These are phyloP conservation scores for Globisporangium iwayamae DNA, from an alignment of 352 stramenopile genomes.

Conservation along the genomic window DNA sequence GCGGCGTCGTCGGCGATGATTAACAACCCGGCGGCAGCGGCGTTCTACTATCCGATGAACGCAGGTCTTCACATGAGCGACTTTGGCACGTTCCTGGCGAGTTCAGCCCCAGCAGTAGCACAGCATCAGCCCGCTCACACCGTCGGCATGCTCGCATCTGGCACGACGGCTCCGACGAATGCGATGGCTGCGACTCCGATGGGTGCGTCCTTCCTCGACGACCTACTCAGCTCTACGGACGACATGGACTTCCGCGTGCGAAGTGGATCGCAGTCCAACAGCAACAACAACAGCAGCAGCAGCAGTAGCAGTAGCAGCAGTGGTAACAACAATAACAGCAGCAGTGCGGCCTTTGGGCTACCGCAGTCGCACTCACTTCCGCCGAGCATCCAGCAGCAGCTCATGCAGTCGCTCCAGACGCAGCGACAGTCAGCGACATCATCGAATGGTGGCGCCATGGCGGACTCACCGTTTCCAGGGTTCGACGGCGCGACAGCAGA, in stretches of 20 bases:
- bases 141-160: neutral
- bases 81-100: conserved; percentile 29
- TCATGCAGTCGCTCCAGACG: conserved; percentile 2
- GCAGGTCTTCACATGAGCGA: conserved; percentile 22
- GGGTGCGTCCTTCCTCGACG: conserved; percentile 33
- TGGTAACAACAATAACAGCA: neutral
- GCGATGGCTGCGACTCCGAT: neutral
- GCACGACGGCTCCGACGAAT: neutral
- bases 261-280: conserved; percentile 6
- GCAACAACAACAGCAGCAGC: conserved; percentile 5
- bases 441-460: neutral
- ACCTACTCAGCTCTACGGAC: conserved; percentile 29
- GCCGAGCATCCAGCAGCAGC: conserved; percentile 14
- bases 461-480: conserved; percentile 20
- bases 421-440: conserved; percentile 4
- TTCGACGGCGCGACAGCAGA: neutral
- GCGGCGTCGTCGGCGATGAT: conserved; percentile 1
- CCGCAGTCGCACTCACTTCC: conserved; percentile 7
- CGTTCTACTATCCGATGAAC: conserved; percentile 9
- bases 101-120: neutral
- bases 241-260: conserved; percentile 17
- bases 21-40: neutral
- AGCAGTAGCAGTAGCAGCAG: too few species aligned
- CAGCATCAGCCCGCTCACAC: neutral
- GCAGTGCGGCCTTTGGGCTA: neutral